Percentiles rank a stretch among this genome's conserved stretches.
Evolutionary conservation across 225 moss, liverwort and hornwort species (phyloP).

Genomic region (Sphagnum contortum): DNA sequence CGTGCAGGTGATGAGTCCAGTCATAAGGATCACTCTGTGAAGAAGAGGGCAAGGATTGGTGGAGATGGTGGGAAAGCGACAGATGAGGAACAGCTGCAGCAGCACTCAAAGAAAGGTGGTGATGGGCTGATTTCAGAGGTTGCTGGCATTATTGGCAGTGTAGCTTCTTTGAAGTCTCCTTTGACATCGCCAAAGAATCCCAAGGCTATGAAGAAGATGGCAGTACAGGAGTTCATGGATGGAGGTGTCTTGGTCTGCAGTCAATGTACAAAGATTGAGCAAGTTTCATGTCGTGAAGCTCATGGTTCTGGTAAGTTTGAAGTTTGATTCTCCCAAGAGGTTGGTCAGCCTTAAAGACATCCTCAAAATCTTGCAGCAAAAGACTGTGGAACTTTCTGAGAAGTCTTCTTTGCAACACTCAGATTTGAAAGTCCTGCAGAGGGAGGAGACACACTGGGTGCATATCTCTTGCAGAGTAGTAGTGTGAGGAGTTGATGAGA

Average conservation of each 20-base stretch:
- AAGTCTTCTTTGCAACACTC: too few relatives aligned
- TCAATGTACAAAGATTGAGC: constrained; percentile 52
- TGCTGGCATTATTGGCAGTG: constrained; percentile 1
- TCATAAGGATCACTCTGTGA: constrained; percentile 42
- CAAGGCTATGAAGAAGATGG: constrained; percentile 90
- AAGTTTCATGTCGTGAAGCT: constrained; percentile 7
- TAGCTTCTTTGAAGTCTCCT: constrained; percentile 13
- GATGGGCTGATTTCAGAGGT: constrained; percentile 36
- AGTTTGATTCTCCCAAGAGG: background rate
- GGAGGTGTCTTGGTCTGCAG: constrained; percentile 39
- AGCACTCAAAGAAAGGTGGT: constrained; percentile 19
- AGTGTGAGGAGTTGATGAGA: too few relatives aligned
- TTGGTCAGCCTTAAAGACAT: too few relatives aligned
- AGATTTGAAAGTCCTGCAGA: too few relatives aligned
- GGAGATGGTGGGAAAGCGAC: constrained; percentile 31
- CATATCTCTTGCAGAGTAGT: too few relatives aligned
- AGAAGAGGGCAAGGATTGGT: constrained; percentile 42
- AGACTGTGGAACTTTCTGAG: too few relatives aligned
- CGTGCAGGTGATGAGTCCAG: constrained; percentile 42
- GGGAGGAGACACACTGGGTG: too few relatives aligned
- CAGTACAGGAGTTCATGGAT: constrained; percentile 87
- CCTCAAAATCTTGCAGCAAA: too few relatives aligned
- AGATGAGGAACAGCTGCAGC: constrained; percentile 7
- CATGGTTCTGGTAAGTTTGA: background rate
- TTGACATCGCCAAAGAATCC: constrained; percentile 64